These are phyloP conservation scores for Colletotrichum nymphaeae DNA, from an alignment of 2,329 filamentous ascomycete genomes.

Conservation along the genomic window DNA sequence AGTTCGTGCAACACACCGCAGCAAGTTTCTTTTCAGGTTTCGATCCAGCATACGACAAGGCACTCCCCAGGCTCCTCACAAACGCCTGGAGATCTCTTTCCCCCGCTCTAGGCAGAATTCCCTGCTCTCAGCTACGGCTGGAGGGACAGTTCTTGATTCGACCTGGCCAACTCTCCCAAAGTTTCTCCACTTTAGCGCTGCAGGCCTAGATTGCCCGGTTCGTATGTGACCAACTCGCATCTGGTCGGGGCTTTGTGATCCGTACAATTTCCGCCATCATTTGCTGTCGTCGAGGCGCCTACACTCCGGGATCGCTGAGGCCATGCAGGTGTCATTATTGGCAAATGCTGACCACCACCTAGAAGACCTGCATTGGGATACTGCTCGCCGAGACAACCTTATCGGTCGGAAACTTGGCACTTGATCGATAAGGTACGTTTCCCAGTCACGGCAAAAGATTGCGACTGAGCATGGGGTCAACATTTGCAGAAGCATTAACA, in stretches of 20 bases:
- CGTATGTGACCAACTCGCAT: neutral
- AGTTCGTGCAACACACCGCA: neutral
- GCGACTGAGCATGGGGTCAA: neutral
- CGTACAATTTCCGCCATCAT: neutral
- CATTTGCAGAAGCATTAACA: neutral
- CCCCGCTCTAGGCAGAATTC: neutral
- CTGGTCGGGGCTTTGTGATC: neutral
- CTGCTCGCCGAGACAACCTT: slow-evolving; percentile 13
- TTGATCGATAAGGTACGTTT: neutral
- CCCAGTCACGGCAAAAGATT: neutral
- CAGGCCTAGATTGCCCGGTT: neutral
- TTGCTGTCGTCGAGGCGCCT: neutral
- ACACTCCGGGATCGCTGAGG: neutral
- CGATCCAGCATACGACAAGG: neutral
- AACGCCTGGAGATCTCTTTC: neutral
- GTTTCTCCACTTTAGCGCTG: neutral
- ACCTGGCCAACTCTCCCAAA: neutral
- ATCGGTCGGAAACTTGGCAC: neutral
- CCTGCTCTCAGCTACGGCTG: slow-evolving; percentile 13
- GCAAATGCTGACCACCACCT: slow-evolving; percentile 2
- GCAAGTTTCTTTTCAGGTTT: neutral
- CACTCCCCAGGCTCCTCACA: neutral
- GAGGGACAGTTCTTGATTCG: neutral
- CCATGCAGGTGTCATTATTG: neutral
- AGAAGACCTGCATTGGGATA: neutral